Percentiles rank a stretch among this genome's conserved stretches.
Evolutionary conservation across 768 basidiomycete genomes (phyloP).

Genomic region (Piloderma croceum): DNA sequence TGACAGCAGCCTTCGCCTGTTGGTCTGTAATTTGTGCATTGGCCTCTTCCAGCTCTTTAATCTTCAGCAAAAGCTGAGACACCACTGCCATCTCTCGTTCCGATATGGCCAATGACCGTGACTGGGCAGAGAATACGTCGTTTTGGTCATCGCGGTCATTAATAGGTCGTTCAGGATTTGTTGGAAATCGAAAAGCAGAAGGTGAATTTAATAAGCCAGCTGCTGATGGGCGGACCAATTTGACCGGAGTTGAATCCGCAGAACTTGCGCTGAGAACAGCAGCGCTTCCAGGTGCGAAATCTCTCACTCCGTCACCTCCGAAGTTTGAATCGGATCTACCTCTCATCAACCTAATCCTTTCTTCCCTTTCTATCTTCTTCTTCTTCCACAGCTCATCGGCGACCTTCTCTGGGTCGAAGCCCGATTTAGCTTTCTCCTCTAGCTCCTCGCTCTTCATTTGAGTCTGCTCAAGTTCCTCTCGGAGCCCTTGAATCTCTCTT

Average conservation of each 20-base stretch:
- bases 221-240: no score
- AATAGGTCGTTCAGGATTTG: constrained; percentile 2
- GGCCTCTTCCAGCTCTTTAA: constrained; percentile 70
- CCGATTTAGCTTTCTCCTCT: constrained; percentile 55
- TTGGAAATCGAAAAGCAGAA: constrained; percentile 7
- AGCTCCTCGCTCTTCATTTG: constrained; percentile 65
- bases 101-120: constrained; percentile 13
- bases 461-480: constrained; percentile 73
- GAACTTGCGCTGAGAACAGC: constrained; percentile 9
- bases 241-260: no score
- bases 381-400: constrained; percentile 24
- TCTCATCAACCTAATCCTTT: constrained; percentile 48
- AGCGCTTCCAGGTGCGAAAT: constrained; percentile 60
- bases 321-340: constrained; percentile 29
- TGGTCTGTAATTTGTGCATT: constrained; percentile 62
- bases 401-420: constrained; percentile 24
- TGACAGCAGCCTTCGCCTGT: constrained; percentile 55
- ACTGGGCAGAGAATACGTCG: neutral
- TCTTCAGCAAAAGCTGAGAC: constrained; percentile 67
- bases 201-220: no score
- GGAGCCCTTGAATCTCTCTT: constrained; percentile 70
- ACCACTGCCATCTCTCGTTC: constrained; percentile 49
- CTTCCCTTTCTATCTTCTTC: constrained; percentile 24
- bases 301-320: constrained; percentile 33
- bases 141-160: neutral